A percentile compares a stretch with the other conserved stretches of the same genome.
Conservation (phyloP, 2,329 filamentous ascomycete genomes). For the Stemphylium beticola region DNA sequence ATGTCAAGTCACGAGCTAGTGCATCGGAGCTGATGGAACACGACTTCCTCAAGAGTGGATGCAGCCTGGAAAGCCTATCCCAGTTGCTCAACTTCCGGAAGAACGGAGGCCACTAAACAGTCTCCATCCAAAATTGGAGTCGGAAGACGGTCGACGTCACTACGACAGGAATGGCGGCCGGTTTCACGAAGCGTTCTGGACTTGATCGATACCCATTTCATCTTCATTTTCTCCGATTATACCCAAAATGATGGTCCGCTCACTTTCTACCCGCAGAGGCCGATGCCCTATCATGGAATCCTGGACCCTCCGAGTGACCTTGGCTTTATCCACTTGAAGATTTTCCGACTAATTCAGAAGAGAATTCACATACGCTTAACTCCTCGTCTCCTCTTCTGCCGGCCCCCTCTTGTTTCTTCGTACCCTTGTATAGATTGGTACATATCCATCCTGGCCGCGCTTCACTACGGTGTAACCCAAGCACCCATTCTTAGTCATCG, state of each 20-base stretch:
- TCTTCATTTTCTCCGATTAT: conserved; percentile 24
- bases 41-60: conserved; percentile 93
- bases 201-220: conserved; percentile 41
- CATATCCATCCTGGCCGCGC: background rate
- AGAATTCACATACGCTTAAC: background rate
- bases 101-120: conserved; percentile 61
- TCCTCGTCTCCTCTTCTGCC: background rate
- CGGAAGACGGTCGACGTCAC: background rate
- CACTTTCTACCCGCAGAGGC: background rate
- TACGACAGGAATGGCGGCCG: conserved; percentile 2
- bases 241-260: background rate
- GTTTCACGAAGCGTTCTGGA: conserved; percentile 23
- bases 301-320: background rate
- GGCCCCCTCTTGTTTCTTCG: background rate
- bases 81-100: conserved; percentile 85
- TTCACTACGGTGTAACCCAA: background rate
- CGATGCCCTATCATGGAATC: background rate
- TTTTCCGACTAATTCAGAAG: background rate
- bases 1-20: conserved; percentile 92
- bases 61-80: conserved; percentile 79
- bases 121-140: background rate
- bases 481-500: background rate
- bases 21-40: conserved; percentile 88
- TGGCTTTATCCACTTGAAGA: background rate
- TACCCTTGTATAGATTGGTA: background rate